phyloP scores from a whole-genome alignment of 2,329 filamentous ascomycete genomes.

The Aspergillus udagawae region DNA sequence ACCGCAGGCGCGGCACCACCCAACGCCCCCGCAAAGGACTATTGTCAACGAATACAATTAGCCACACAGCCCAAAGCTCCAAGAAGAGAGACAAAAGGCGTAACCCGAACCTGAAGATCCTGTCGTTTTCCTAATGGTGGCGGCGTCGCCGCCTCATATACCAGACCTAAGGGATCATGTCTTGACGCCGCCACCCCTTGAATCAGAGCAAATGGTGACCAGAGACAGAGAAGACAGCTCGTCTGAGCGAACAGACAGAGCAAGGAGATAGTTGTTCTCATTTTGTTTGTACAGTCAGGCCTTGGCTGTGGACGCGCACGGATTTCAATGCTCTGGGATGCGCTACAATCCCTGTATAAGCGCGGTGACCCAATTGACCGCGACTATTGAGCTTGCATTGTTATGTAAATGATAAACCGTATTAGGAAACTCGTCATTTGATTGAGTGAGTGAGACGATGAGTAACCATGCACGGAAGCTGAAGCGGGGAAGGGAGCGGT shows the following conservation, averaged over 20 bases:
- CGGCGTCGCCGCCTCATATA: constrained; percentile 1
- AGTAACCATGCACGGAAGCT: background rate
- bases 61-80: background rate
- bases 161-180: constrained; percentile 2
- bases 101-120: background rate
- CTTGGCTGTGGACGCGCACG: background rate
- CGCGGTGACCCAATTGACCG: background rate
- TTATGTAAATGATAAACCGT: background rate
- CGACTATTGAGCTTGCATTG: background rate
- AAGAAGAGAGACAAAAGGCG: background rate
- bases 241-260: background rate
- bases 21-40: constrained; percentile 5
- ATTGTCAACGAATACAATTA: background rate
- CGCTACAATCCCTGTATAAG: background rate
- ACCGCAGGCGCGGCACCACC: constrained; percentile 8
- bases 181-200: background rate
- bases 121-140: constrained; percentile 2
- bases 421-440: background rate
- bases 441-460: background rate
- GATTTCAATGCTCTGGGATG: background rate
- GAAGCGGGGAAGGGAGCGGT: background rate
- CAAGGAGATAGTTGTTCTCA: background rate
- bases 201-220: background rate
- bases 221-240: background rate
- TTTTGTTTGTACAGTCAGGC: background rate